These are phyloP conservation scores for Candida sanyaensis DNA, from an alignment of 1,139 yeast genomes.

Conservation along the genomic window DNA sequence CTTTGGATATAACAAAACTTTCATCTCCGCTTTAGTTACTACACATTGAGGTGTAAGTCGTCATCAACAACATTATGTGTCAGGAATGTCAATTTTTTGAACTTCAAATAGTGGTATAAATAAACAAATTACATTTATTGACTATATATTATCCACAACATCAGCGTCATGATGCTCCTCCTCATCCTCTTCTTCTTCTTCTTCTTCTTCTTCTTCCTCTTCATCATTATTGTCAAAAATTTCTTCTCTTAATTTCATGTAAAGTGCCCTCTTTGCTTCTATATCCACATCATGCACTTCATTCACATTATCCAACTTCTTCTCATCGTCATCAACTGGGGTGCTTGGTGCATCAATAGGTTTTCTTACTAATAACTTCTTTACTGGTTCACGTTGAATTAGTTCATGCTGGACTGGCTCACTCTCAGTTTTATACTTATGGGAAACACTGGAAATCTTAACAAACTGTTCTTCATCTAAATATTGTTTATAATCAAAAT, in stretches of 20 bases:
- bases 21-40: too few relatives aligned
- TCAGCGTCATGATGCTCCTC: too few relatives aligned
- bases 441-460: constrained; percentile 14
- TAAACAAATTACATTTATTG: too few relatives aligned
- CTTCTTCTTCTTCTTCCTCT: constrained; percentile 27
- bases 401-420: not conserved
- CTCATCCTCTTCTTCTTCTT: too few relatives aligned
- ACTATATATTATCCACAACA: constrained; percentile 9
- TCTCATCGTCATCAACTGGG: not conserved
- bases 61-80: too few relatives aligned
- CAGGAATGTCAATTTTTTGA: too few relatives aligned
- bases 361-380: constrained; percentile 21
- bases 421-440: constrained; percentile 11
- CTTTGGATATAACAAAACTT: too few relatives aligned
- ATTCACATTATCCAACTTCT: too few relatives aligned
- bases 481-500: constrained; percentile 20
- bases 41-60: too few relatives aligned
- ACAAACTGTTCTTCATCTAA: constrained; percentile 7
- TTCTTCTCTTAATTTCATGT: constrained; percentile 45
- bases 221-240: constrained; percentile 37
- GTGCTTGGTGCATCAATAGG: constrained; percentile 2
- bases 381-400: constrained; percentile 5
- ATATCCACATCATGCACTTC: too few relatives aligned
- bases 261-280: constrained; percentile 35
- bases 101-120: too few relatives aligned